Base-by-base conservation (phyloP, 768 basidiomycete genomes). In the Peribolospora baueri region DNA sequence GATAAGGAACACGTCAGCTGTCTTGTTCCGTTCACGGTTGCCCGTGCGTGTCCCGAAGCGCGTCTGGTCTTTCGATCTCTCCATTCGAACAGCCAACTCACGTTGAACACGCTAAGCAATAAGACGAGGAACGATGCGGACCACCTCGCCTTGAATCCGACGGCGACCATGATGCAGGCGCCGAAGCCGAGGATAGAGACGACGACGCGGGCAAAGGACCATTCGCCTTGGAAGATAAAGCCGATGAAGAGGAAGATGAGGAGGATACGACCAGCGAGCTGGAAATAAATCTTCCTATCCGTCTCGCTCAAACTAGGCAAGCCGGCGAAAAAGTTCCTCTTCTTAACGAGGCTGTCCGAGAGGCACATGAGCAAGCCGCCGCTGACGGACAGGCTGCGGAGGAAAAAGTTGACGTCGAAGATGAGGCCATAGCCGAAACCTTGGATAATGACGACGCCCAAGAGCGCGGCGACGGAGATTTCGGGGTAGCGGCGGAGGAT, bases 111-210 rank as follows among this genome's bases (percentile, higher is more conserved):
- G 65, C 83, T 85, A 63, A 98, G 70, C 3, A 88, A 75, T 59
- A 93, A 69, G 57, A 95, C 90, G 58, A 98, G 76, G 78, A 97
- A 97, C 9, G 80, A 77, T 3, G 91, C 91, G 10, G 85, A 87
- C 85, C 88, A 93, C 71, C 95, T 97, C 63, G 93, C 91, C 71
- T 97, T 97, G 79, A 95, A 97, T 48, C 93, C 93, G 58, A 97
- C 75, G 7, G 90, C 93, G 50, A 98, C 90, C 84, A 91, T 95
- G 64, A 77, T 69, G 65, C 93, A 97, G 4, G 90, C 88, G 10
- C 75, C 82, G 48, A 98, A 75, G 54, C 93, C 93, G 57, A 95
- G 68, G 57, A 97, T 72, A 25, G 86, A 87, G 53, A 95, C 81
- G 56, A 95, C 71, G 3, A 88, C 75, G 58, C 91, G 82, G 13